These are phyloP conservation scores for Ballota nigra DNA, from an alignment of 257 asterid species.

Conservation along the genomic window DNA sequence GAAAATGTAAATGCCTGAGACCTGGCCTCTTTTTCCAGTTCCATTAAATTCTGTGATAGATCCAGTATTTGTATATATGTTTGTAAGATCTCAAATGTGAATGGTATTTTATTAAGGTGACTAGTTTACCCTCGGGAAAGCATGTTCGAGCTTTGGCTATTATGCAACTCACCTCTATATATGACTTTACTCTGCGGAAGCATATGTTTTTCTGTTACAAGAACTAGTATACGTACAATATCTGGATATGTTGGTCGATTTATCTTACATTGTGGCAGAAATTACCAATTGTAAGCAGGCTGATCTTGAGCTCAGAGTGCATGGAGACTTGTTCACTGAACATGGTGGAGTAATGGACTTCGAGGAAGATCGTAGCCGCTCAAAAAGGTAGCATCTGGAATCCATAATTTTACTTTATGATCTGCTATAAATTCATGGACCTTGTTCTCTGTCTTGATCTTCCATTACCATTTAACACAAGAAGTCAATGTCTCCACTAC, in stretches of 20 bases:
- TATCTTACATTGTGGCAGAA: conserved; percentile 96
- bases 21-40: neutral
- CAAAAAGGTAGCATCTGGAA: conserved; percentile 68
- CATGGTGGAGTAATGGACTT: conserved; percentile 95
- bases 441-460: conserved; percentile 8
- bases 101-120: conserved; percentile 10
- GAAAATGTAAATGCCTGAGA: conserved; percentile 1
- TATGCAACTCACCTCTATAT: conserved; percentile 11
- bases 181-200: neutral
- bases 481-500: neutral
- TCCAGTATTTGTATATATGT: neutral
- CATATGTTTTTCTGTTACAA: neutral
- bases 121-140: conserved; percentile 1
- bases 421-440: conserved; percentile 18
- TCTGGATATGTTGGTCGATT: conserved; percentile 68
- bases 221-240: conserved; percentile 31
- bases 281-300: conserved; percentile 97
- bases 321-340: conserved; percentile 85
- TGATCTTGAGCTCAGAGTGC: conserved; percentile 71
- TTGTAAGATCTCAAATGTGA: neutral
- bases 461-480: neutral
- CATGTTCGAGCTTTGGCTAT: neutral
- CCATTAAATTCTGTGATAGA: neutral
- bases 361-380: conserved; percentile 86
- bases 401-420: conserved; percentile 5